These are phyloP conservation scores for Erysimum pusillum DNA, from an alignment of 441 rosid genomes.

Conservation along the genomic window DNA sequence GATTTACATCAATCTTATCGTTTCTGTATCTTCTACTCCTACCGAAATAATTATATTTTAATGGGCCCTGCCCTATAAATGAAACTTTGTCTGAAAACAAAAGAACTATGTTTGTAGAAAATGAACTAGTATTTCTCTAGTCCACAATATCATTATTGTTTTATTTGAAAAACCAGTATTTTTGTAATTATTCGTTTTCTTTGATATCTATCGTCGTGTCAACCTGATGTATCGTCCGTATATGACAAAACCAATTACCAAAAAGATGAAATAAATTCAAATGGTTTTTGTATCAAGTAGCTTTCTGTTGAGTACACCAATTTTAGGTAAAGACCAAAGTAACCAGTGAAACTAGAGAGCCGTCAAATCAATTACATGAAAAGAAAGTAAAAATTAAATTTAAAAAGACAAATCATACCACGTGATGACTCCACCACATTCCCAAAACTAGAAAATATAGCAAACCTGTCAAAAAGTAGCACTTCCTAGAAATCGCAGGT, in stretches of 20 bases:
- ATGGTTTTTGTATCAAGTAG: conserved; percentile 30
- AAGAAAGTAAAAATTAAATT: neutral
- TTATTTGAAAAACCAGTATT: conserved; percentile 31
- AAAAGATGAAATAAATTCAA: conserved; percentile 32
- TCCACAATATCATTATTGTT: conserved; percentile 34
- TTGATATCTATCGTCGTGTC: conserved; percentile 39
- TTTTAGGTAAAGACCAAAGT: conserved; percentile 44
- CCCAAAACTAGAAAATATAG: conserved; percentile 24
- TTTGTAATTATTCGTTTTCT: conserved; percentile 32
- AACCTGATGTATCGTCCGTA: conserved; percentile 43
- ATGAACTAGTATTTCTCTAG: conserved; percentile 22
- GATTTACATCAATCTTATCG: conserved; percentile 29
- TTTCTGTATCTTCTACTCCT: conserved; percentile 5
- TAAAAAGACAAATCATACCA: conserved; percentile 27
- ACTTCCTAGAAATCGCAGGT: neutral
- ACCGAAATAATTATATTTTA: neutral
- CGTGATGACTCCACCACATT: conserved; percentile 34
- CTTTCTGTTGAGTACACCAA: conserved; percentile 42
- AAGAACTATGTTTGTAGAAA: conserved; percentile 1
- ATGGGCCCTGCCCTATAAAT: conserved; percentile 19
- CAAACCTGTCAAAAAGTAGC: neutral
- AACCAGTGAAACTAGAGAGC: conserved; percentile 36
- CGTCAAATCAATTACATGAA: conserved; percentile 39
- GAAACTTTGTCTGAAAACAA: conserved; percentile 22
- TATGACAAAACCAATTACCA: conserved; percentile 30